phyloP scores from a whole-genome alignment of 2,329 filamentous ascomycete species.

The Cercospora sojina region DNA sequence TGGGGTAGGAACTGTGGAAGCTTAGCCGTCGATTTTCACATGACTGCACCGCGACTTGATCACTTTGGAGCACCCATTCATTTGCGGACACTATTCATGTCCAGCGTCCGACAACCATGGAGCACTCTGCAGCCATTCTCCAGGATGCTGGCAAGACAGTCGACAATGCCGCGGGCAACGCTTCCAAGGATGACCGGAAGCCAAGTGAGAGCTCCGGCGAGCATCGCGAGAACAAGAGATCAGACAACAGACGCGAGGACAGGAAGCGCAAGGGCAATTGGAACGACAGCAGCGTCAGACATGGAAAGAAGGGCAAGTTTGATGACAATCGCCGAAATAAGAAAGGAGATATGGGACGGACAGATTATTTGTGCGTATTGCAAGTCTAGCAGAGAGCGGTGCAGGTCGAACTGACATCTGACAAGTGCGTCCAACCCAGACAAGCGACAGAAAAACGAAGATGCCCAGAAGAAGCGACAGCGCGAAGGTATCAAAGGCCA shows the following conservation, averaged over 20 bases:
- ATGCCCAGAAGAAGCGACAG: slow-evolving; percentile 46
- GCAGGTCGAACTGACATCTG: slow-evolving; percentile 39
- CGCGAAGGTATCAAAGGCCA: slow-evolving; percentile 45
- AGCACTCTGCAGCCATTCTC: slow-evolving; percentile 37
- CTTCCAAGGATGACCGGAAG: slow-evolving; percentile 15
- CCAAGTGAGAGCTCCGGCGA: slow-evolving; percentile 1
- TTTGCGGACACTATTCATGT: background rate
- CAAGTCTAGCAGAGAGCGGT: slow-evolving; percentile 23
- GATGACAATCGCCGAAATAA: slow-evolving; percentile 46
- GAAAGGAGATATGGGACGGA: slow-evolving; percentile 66
- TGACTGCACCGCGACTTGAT: background rate
- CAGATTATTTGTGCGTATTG: slow-evolving; percentile 60
- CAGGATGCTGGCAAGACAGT: slow-evolving; percentile 31
- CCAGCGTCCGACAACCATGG: slow-evolving; percentile 27
- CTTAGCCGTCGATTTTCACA: slow-evolving; percentile 8
- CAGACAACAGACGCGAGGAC: slow-evolving; percentile 19
- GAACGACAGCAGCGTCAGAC: slow-evolving; percentile 28
- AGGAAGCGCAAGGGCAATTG: slow-evolving; percentile 36
- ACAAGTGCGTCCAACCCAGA: slow-evolving; percentile 48
- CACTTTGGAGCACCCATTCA: background rate
- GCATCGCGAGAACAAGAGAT: slow-evolving; percentile 17
- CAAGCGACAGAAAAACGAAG: slow-evolving; percentile 46
- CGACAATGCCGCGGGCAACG: slow-evolving; percentile 26
- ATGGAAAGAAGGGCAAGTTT: slow-evolving; percentile 29
- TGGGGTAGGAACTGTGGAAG: background rate